phyloP scores from a whole-genome alignment of 768 basidiomycete genomes.

The Tricholoma furcatifolium region DNA sequence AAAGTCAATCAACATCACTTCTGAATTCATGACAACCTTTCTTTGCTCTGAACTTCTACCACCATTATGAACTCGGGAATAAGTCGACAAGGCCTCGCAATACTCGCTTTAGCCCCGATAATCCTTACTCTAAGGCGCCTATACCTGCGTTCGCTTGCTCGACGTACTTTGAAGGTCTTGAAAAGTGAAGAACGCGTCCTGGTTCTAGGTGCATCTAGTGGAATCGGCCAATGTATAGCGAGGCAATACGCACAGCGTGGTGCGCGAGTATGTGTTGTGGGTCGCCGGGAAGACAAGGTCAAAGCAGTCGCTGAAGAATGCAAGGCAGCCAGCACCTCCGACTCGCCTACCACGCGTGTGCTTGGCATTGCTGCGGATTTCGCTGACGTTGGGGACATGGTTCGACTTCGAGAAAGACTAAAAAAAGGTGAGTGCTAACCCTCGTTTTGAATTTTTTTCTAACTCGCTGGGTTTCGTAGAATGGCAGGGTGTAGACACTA shows the following conservation, averaged over 20 bases:
- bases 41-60: not conserved
- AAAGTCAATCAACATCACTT: not conserved
- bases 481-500: conserved; percentile 82
- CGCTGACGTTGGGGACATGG: conserved; percentile 63
- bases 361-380: conserved; percentile 64
- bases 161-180: conserved; percentile 9
- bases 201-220: conserved; percentile 81
- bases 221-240: conserved; percentile 75
- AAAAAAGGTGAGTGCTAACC: conserved; percentile 44
- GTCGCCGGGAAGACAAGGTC: conserved; percentile 55
- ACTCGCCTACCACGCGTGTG: conserved; percentile 25
- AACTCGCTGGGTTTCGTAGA: conserved; percentile 38
- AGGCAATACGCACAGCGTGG: conserved; percentile 72
- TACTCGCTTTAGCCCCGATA: conserved; percentile 26
- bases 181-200: conserved; percentile 64
- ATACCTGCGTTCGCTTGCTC: conserved; percentile 12
- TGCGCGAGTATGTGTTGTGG: conserved; percentile 72
- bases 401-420: conserved; percentile 51
- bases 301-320: conserved; percentile 65
- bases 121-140: conserved; percentile 20
- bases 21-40: no score
- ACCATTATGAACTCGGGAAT: conserved; percentile 13
- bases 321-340: conserved; percentile 19
- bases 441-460: not conserved
- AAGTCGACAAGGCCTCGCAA: conserved; percentile 16